Evolutionary conservation across 192 early-diverging fungal genomes (phyloP).

Genomic region (Linnemannia hyalina): DNA sequence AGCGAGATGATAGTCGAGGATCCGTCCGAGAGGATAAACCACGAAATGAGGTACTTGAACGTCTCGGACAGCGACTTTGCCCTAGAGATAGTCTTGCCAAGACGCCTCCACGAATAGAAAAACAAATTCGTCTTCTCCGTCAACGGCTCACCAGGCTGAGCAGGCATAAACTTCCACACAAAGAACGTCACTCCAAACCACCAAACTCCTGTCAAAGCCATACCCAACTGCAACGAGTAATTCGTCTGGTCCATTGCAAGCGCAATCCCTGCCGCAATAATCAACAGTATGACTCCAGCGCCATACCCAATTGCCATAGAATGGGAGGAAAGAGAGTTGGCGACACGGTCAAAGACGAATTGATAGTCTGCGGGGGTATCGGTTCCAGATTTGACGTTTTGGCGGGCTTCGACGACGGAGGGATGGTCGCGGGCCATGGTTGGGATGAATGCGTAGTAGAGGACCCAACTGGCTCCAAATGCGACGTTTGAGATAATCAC

Average conservation of each 20-base stretch:
- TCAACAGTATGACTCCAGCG: conserved; percentile 51
- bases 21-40: conserved; percentile 80
- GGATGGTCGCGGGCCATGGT: conserved; percentile 59
- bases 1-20: conserved; percentile 70
- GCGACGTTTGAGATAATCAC: conserved; percentile 58
- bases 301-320: conserved; percentile 54
- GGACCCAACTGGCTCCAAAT: conserved; percentile 64
- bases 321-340: conserved; percentile 60
- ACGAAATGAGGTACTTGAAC: conserved; percentile 76
- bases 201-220: conserved; percentile 62
- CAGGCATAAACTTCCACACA: conserved; percentile 52
- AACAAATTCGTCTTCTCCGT: conserved; percentile 56
- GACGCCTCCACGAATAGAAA: conserved; percentile 58
- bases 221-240: conserved; percentile 58
- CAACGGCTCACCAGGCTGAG: conserved; percentile 60
- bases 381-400: conserved; percentile 9
- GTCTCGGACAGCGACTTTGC: conserved; percentile 65
- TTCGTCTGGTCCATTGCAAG: conserved; percentile 37
- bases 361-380: conserved; percentile 43
- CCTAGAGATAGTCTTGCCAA: conserved; percentile 49
- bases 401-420: conserved; percentile 28
- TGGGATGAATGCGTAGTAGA: conserved; percentile 69
- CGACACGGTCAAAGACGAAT: conserved; percentile 24
- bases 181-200: conserved; percentile 62
- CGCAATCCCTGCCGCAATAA: conserved; percentile 53